These are phyloP conservation scores for Eucalyptus sp. DNA, from an alignment of 345 rosid species.

Conservation along the genomic window DNA sequence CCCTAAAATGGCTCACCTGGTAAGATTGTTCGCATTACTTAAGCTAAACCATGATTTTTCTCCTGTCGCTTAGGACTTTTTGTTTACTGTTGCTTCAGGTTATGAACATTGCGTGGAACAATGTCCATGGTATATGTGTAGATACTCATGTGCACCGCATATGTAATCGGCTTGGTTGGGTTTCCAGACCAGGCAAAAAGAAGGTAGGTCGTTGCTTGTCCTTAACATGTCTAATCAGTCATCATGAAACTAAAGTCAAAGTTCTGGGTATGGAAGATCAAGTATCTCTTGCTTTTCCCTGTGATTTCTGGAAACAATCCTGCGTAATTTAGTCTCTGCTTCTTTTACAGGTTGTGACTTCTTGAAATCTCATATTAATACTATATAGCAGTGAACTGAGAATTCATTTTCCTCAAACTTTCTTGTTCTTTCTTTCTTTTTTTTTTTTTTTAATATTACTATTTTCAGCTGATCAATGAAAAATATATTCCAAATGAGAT, in stretches of 20 bases:
- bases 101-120: slow-evolving; percentile 82
- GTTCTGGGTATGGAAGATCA: neutral
- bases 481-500: neutral
- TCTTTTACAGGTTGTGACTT: neutral
- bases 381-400: neutral
- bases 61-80: neutral
- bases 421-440: neutral
- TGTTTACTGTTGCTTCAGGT: slow-evolving; percentile 36
- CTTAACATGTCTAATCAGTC: neutral
- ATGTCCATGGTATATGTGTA: slow-evolving; percentile 89
- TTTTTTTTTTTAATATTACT: no score
- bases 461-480: neutral
- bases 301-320: neutral
- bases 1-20: slow-evolving; percentile 71
- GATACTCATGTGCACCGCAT: slow-evolving; percentile 96
- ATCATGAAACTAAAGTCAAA: neutral
- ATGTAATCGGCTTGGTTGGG: slow-evolving; percentile 96
- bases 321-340: neutral
- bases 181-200: slow-evolving; percentile 48
- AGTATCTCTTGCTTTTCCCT: neutral
- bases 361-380: neutral
- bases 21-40: neutral
- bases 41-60: neutral
- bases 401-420: neutral
- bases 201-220: neutral